Base-by-base conservation (phyloP, 2,329 filamentous ascomycete genomes). In the Apiospora aurea region DNA sequence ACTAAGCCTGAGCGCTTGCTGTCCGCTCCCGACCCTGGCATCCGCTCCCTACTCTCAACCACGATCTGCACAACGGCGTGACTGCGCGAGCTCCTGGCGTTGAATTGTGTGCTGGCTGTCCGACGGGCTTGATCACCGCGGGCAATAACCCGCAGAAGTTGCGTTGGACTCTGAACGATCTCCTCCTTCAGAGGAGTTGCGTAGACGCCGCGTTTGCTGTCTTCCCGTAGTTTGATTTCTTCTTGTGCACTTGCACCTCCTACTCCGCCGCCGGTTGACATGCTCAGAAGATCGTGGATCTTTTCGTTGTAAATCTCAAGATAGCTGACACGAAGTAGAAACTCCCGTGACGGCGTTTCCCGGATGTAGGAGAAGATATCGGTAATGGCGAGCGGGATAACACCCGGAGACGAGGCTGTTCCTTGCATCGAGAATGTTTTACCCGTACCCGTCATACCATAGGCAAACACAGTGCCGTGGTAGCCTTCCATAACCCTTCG, bases 361-460 rank as follows among this genome's bases (percentile, higher is more conserved):
- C 96, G 92, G 76, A 99, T 99, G 82, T 98, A 99, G 0, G 96
- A 98, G 82, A 99, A 99, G 70, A 99, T 99, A 80, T 99, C 96
- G 74, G 96, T 98, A 77, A 99, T 98, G 51, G 96, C 96, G 51
- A 98, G 87, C 8, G 96, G 96, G 71, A 99, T 99, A 41, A 99
- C 96, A 84, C 96, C 96, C 0, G 96, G 96, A 51, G 95, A 97
- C 2, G 94, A 94, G 66, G 95, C 95, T 14, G 96, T 99, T 77
- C 96, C 96, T 85, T 99, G 96, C 96, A 99, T 99, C 51, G 96
- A 98, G 81, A 98, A 99, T 0, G 96, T 99, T 85, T 99, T 99
- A 76, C 96, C 96, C 0, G 96, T 98, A 74, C 96, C 96, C 4
- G 96, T 99, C 95, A 98, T 98, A 79, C 96, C 96, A 81, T 99